Conservation (phyloP, 192 early-diverging fungal species). For the Coemansia sp. region DNA sequence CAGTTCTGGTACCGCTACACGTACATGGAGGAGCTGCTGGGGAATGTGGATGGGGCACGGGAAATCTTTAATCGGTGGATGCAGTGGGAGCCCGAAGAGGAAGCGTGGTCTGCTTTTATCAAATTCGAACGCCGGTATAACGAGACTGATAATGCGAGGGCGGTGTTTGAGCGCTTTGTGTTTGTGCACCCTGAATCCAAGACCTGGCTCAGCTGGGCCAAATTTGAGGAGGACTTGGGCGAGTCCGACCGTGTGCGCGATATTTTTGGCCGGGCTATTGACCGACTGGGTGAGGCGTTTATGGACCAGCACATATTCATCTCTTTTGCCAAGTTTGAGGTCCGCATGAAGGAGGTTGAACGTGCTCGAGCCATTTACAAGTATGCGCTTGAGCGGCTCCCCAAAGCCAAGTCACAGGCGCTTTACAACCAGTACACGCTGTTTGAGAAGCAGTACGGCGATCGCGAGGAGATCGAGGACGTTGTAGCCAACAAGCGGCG, state of each 20-base stretch:
- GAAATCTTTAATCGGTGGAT: constrained; percentile 99
- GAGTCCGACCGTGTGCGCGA: constrained; percentile 69
- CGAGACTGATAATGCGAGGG: constrained; percentile 78
- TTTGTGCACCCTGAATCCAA: constrained; percentile 86
- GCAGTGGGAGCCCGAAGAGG: constrained; percentile 93
- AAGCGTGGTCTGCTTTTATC: constrained; percentile 92
- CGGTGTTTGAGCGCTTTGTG: constrained; percentile 83
- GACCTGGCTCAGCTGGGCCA: constrained; percentile 95
- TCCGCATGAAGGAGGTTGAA: constrained; percentile 82
- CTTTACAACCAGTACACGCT: constrained; percentile 92
- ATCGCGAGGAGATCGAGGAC: constrained; percentile 81
- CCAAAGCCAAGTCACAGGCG: constrained; percentile 77
- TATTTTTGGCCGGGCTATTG: constrained; percentile 86
- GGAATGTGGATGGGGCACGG: constrained; percentile 82
- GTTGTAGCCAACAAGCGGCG: constrained; percentile 88
- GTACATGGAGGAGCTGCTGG: constrained; percentile 97
- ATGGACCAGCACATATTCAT: constrained; percentile 94
- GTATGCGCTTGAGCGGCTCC: constrained; percentile 86
- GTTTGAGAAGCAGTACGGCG: constrained; percentile 97
- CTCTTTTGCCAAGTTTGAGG: constrained; percentile 96
- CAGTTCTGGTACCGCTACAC: constrained; percentile 96
- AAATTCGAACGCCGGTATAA: constrained; percentile 90
- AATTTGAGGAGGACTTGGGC: constrained; percentile 88
- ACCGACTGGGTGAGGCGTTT: constrained; percentile 81
- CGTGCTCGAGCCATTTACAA: constrained; percentile 95